These are phyloP conservation scores for Ensete ventricosum DNA, from an alignment of 176 grass and related monocot species.

Conservation along the genomic window DNA sequence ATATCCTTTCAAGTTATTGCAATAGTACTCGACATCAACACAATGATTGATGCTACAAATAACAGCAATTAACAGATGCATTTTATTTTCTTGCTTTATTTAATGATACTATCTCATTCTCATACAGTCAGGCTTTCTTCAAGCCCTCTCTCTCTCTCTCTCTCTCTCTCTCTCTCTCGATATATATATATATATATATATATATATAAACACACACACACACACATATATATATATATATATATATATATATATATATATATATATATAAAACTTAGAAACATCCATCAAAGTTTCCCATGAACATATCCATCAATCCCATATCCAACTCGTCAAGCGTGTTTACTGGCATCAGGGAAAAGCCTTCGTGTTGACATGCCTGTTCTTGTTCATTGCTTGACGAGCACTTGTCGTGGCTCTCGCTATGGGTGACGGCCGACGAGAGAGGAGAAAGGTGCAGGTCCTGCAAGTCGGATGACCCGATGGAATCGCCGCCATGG, in stretches of 20 bases:
- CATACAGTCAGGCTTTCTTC: too few relatives aligned
- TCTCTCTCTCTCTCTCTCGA: neutral
- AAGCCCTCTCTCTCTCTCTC: neutral
- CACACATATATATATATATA: too few relatives aligned
- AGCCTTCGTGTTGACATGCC: too few relatives aligned
- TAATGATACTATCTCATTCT: neutral
- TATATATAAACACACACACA: neutral
- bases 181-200: neutral
- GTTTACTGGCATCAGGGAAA: neutral
- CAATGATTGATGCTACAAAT: too few relatives aligned
- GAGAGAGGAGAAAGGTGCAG: neutral
- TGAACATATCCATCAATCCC: neutral
- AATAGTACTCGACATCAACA: too few relatives aligned
- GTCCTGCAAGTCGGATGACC: too few relatives aligned
- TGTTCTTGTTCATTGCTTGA: neutral
- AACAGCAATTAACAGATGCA: neutral
- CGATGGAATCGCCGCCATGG: too few relatives aligned
- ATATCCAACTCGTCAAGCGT: neutral
- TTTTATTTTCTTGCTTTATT: neutral
- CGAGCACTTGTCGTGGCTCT: neutral
- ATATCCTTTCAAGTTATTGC: too few relatives aligned
- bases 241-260: neutral
- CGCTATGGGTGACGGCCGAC: neutral
- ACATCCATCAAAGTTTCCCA: neutral
- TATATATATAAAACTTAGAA: neutral